Conservation (phyloP, 1,284 basidiomycete genomes). For the Psilocybe mexicana region DNA sequence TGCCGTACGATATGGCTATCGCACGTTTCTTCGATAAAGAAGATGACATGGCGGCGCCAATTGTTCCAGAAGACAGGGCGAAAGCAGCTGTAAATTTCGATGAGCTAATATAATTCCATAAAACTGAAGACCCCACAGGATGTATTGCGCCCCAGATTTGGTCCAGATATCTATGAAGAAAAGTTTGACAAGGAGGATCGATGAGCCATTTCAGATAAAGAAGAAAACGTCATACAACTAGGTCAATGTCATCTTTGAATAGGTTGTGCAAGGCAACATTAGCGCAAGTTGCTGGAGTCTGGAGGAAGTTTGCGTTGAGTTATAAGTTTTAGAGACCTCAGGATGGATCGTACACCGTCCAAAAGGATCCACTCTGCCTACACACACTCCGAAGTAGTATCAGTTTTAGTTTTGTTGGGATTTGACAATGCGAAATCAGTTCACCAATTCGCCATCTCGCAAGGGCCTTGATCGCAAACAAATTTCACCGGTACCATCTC, state of each 20-base stretch:
- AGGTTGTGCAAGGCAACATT: slow-evolving; percentile 90
- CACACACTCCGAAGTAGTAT: neutral
- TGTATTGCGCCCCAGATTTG: slow-evolving; percentile 80
- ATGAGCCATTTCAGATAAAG: neutral
- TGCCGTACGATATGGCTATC: slow-evolving; percentile 86
- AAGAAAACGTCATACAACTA: slow-evolving; percentile 58
- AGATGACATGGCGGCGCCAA: slow-evolving; percentile 85
- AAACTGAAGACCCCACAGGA: slow-evolving; percentile 48
- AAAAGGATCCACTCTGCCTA: slow-evolving; percentile 87
- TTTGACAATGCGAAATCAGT: slow-evolving; percentile 10
- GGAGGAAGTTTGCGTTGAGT: neutral
- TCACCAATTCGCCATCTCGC: slow-evolving; percentile 67
- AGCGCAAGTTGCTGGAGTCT: slow-evolving; percentile 91
- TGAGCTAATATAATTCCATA: neutral
- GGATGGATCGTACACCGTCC: slow-evolving; percentile 62
- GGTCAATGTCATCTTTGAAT: slow-evolving; percentile 81
- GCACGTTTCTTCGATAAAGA: slow-evolving; percentile 71
- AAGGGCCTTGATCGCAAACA: slow-evolving; percentile 64
- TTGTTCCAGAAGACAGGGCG: slow-evolving; percentile 84
- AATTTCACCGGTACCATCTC: slow-evolving; percentile 76
- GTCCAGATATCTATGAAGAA: slow-evolving; percentile 63
- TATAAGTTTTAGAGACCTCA: neutral
- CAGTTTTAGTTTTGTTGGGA: neutral
- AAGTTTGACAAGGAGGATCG: neutral
- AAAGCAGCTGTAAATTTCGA: slow-evolving; percentile 65